These are phyloP conservation scores for Sporothrix curviconia DNA, from an alignment of 2,329 filamentous ascomycete genomes.

Conservation along the genomic window DNA sequence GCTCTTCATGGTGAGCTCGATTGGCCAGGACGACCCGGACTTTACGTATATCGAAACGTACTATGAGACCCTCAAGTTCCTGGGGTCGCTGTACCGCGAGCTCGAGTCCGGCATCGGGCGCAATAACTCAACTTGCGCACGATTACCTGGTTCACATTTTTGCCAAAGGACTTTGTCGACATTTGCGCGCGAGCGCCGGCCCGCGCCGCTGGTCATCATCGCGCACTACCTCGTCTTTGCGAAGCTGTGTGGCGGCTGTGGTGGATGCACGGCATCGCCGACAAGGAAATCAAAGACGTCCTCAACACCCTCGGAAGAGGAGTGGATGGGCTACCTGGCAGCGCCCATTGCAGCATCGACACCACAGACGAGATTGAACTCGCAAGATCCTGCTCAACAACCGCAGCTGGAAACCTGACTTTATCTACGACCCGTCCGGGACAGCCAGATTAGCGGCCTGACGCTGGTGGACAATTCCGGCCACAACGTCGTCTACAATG, in stretches of 20 bases:
- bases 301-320: constrained; percentile 31
- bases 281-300: constrained; percentile 42
- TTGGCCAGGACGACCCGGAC: constrained; percentile 37
- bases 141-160: constrained; percentile 47
- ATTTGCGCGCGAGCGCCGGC: constrained; percentile 35
- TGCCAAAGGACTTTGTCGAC: constrained; percentile 39
- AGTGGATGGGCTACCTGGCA: constrained; percentile 36
- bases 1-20: constrained; percentile 42
- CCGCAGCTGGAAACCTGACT: constrained; percentile 33
- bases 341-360: constrained; percentile 35
- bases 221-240: constrained; percentile 47
- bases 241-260: constrained; percentile 39
- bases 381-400: constrained; percentile 39
- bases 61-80: constrained; percentile 40
- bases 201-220: constrained; percentile 45
- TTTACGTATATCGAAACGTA: constrained; percentile 35
- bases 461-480: constrained; percentile 12
- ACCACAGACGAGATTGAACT: constrained; percentile 31
- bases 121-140: constrained; percentile 42
- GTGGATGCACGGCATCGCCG: constrained; percentile 44
- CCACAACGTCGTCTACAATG: constrained; percentile 2
- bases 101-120: constrained; percentile 37
- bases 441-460: not conserved
- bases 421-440: constrained; percentile 2
- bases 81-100: constrained; percentile 47